Base-by-base conservation (phyloP, 1,284 basidiomycete species). In the Xerocomus minutiporus region DNA sequence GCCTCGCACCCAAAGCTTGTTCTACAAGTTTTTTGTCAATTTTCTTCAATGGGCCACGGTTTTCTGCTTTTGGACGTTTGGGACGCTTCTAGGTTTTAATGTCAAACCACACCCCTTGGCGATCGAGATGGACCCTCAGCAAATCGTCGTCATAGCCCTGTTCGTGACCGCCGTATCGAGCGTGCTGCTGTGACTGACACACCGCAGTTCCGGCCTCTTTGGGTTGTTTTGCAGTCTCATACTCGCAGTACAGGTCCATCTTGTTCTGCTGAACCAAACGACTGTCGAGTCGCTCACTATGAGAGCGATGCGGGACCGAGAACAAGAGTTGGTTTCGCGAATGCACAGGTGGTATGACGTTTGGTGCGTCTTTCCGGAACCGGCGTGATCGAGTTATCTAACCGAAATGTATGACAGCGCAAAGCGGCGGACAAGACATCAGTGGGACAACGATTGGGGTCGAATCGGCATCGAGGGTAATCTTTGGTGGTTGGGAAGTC, bases 361-460 rank as follows among this genome's bases (percentile, higher is more conserved):
- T 51, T 49, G 73, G 84, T 84, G 58, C 57, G 79, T 69, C 15
- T 31, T 11, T 23, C 38, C 6, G 36, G 36, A 1, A 17, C 36
- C 8, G 38, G 23, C 13, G 17, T 39, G 45, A 8, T 45, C 42
- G 6, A 28, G 11, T 23, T 34, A 29, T n/a, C 52, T 39, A n/a
- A 63, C 36, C n/a, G 42, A 42, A 13, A 51, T n/a, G 17, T 31
- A 32, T 40, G 7, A 47, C 60, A 86, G 83, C 32, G 74, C 71
- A 20, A 82, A 79, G 61, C 65, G 69, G 38, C 65, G 63, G 31
- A 79, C 73, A n/a, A 62, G 57, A 38, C 67, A 62, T 43, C 67
- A 75, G 31, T 93, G 90, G 86, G 82, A 93, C 60, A 62, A 68
- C 6, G 84, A 91, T 58, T 94, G 91, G 91, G 92, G 93, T 0